A percentile compares a stretch with the other conserved stretches of the same genome.
phyloP scores from a whole-genome alignment of 139 green algal genomes.

The Chlamydomonas sphaeroides region DNA sequence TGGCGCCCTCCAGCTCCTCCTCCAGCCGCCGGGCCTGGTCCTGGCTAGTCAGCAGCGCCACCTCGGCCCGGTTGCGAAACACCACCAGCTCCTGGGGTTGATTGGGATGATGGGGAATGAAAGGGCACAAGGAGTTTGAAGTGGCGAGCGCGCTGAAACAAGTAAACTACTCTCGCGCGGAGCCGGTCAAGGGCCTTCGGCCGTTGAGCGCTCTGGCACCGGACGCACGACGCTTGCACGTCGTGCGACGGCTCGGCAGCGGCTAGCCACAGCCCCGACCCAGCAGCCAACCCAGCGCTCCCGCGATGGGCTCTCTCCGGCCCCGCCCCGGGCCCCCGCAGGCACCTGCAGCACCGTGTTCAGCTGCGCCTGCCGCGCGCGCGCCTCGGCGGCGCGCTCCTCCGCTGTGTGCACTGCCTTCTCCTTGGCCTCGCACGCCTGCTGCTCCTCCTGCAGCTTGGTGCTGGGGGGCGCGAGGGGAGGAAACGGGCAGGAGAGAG shows the following conservation, averaged over 20 bases:
- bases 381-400: conserved; percentile 36
- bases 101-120: too few relatives aligned
- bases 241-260: too few relatives aligned
- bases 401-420: conserved; percentile 31
- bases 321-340: too few relatives aligned
- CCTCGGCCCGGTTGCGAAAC: conserved; percentile 74
- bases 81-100: conserved; percentile 70
- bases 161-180: too few relatives aligned
- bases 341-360: conserved; percentile 60
- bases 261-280: too few relatives aligned
- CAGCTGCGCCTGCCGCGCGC: conserved; percentile 50
- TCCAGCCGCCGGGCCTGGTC: conserved; percentile 57
- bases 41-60: conserved; percentile 69
- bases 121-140: too few relatives aligned
- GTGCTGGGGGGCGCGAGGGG: not conserved
- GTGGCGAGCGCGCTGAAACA: too few relatives aligned
- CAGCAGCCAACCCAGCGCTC: too few relatives aligned
- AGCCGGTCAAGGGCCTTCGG: too few relatives aligned
- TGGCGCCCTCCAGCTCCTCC: conserved; percentile 51
- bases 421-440: conserved; percentile 37
- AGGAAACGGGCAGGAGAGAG: not conserved
- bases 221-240: too few relatives aligned
- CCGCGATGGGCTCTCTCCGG: too few relatives aligned
- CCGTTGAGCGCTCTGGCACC: too few relatives aligned
- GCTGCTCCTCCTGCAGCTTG: conserved; percentile 38